Evolutionary conservation across 106 monocot species (phyloP).

Genomic region (Iris macrosiphon): DNA sequence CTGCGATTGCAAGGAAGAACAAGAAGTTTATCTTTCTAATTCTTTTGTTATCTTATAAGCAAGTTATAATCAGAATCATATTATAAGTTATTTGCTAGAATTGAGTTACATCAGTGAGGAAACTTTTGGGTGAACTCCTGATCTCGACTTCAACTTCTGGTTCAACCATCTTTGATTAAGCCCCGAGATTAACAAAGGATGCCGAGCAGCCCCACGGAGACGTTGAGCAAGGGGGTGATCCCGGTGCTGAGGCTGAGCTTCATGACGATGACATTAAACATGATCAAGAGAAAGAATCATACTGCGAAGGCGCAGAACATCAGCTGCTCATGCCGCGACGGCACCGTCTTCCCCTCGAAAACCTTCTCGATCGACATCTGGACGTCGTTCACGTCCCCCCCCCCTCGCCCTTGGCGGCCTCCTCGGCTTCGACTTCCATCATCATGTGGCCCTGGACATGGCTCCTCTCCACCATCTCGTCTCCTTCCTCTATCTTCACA

Average conservation of each 20-base stretch:
- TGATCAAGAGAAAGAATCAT: constrained; percentile 30
- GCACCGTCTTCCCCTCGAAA: constrained; percentile 31
- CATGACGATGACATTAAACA: constrained; percentile 46
- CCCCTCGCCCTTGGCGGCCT: not conserved
- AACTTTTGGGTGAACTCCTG: no score
- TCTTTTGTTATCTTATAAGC: no score
- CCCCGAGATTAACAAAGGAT: no score
- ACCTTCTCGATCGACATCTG: constrained; percentile 24
- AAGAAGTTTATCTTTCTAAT: no score
- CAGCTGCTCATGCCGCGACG: constrained; percentile 38
- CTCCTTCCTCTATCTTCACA: not conserved
- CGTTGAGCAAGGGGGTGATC: constrained; percentile 35
- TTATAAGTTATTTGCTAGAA: no score
- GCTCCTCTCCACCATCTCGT: not conserved
- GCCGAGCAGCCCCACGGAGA: constrained; percentile 42
- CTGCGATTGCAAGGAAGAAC: no score
- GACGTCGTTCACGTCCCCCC: not conserved
- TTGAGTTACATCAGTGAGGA: no score
- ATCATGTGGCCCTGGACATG: not conserved
- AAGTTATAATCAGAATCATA: no score
- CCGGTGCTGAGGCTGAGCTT: constrained; percentile 50
- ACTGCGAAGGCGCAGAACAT: constrained; percentile 35
- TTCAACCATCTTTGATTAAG: no score
- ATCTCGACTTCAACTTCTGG: no score
- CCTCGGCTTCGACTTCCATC: not conserved